phyloP scores from a whole-genome alignment of 2,329 filamentous ascomycete genomes.

The Macrophomina pseudophaseolina region DNA sequence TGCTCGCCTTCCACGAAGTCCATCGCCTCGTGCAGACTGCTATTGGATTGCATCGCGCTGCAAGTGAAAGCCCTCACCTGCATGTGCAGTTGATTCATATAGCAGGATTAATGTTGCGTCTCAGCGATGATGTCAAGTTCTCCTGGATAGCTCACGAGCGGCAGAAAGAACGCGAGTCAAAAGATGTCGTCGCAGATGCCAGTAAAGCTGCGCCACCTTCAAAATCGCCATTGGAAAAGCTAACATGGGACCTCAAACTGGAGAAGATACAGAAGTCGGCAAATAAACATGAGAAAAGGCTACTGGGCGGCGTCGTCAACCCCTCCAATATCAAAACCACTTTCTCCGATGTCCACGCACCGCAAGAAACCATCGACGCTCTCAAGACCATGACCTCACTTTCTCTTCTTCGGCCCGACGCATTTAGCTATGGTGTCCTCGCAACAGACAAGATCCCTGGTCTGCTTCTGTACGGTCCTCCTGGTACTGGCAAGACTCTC shows the following conservation, averaged over 20 bases:
- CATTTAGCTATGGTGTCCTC: conserved; percentile 94
- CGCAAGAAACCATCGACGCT: conserved; percentile 81
- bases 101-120: conserved; percentile 49
- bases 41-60: conserved; percentile 48
- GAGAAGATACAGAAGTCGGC: conserved; percentile 28
- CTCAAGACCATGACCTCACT: conserved; percentile 88
- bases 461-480: conserved; percentile 84
- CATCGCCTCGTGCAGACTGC: conserved; percentile 63
- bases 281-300: conserved; percentile 80
- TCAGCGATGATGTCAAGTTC: conserved; percentile 56
- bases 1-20: conserved; percentile 65
- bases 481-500: conserved; percentile 70
- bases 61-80: neutral
- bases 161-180: conserved; percentile 36
- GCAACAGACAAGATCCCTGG: conserved; percentile 90
- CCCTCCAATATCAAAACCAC: conserved; percentile 82
- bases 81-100: conserved; percentile 43
- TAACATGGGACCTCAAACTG: conserved; percentile 30
- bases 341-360: conserved; percentile 85
- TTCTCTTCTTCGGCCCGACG: conserved; percentile 84
- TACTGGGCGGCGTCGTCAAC: conserved; percentile 82
- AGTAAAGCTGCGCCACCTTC: neutral
- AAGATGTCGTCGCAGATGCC: conserved; percentile 33
- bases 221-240: conserved; percentile 38
- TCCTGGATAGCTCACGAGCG: conserved; percentile 49